Evolutionary conservation across 805 yeast species (phyloP).

Genomic region (Candida vartiovaarae): DNA sequence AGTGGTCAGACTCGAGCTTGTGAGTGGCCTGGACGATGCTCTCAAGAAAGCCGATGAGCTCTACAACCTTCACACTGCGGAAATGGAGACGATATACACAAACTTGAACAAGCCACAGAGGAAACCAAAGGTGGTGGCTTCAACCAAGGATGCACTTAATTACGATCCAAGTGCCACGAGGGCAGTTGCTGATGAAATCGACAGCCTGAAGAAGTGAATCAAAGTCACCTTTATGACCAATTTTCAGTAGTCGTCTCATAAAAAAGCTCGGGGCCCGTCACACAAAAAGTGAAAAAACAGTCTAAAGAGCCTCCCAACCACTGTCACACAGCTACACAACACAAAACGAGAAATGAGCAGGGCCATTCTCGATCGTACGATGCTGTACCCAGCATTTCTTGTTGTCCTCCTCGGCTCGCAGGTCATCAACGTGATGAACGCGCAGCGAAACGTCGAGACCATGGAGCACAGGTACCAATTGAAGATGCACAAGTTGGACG

Average conservation of each 20-base stretch:
- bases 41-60: constrained; percentile 13
- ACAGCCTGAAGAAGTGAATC: background rate
- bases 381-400: constrained; percentile 33
- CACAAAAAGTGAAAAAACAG: no score
- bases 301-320: no score
- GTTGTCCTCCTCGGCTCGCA: constrained; percentile 40
- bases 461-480: constrained; percentile 31
- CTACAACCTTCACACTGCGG: constrained; percentile 7
- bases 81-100: constrained; percentile 2
- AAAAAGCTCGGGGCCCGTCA: no score
- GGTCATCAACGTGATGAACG: constrained; percentile 37
- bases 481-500: constrained; percentile 31
- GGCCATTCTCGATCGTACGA: constrained; percentile 23
- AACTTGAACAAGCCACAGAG: background rate
- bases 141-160: background rate
- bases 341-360: background rate
- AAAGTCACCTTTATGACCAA: no score
- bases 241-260: no score
- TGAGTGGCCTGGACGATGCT: constrained; percentile 13
- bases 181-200: background rate
- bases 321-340: no score
- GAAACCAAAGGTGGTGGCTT: background rate
- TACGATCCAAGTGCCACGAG: background rate
- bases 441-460: constrained; percentile 33
- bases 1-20: constrained; percentile 16